Percentiles rank a stretch among this genome's conserved stretches.
Evolutionary conservation across 2,329 filamentous ascomycete genomes (phyloP).

Genomic region (Pestalotiopsis sp.): DNA sequence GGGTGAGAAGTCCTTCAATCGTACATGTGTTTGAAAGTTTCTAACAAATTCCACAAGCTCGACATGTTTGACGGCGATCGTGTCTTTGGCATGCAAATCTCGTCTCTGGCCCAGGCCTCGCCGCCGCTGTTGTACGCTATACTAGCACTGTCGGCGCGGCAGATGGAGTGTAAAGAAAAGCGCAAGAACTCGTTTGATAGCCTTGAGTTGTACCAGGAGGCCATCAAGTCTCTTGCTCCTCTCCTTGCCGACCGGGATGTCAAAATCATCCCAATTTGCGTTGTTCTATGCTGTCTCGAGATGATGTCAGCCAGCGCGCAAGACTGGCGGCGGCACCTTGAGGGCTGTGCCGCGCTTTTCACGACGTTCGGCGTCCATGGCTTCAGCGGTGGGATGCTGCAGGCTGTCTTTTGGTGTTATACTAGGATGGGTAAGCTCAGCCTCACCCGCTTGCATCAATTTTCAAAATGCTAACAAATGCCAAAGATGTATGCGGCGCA

Average conservation of each 20-base stretch:
- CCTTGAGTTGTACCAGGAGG: conserved; percentile 57
- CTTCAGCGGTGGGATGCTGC: conserved; percentile 52
- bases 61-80: conserved; percentile 61
- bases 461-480: conserved; percentile 12
- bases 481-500: conserved; percentile 58
- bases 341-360: conserved; percentile 60
- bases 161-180: conserved; percentile 53
- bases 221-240: conserved; percentile 46
- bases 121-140: conserved; percentile 53
- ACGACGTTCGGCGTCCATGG: conserved; percentile 56
- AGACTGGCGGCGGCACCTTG: conserved; percentile 59
- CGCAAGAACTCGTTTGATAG: conserved; percentile 50
- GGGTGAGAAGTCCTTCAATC: conserved; percentile 36
- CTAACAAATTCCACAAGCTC: conserved; percentile 34
- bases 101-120: conserved; percentile 49
- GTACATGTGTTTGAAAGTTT: neutral
- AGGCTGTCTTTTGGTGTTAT: conserved; percentile 63
- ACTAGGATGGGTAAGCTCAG: conserved; percentile 51
- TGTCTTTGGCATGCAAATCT: conserved; percentile 55
- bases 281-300: conserved; percentile 43
- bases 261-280: conserved; percentile 39
- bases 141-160: conserved; percentile 56
- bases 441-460: conserved; percentile 16
- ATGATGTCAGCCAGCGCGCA: conserved; percentile 44
- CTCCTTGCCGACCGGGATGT: conserved; percentile 35